A percentile compares a stretch with the other conserved stretches of the same genome.
phyloP scores from a whole-genome alignment of 2,329 filamentous ascomycete species.

The Massarina eburnea region DNA sequence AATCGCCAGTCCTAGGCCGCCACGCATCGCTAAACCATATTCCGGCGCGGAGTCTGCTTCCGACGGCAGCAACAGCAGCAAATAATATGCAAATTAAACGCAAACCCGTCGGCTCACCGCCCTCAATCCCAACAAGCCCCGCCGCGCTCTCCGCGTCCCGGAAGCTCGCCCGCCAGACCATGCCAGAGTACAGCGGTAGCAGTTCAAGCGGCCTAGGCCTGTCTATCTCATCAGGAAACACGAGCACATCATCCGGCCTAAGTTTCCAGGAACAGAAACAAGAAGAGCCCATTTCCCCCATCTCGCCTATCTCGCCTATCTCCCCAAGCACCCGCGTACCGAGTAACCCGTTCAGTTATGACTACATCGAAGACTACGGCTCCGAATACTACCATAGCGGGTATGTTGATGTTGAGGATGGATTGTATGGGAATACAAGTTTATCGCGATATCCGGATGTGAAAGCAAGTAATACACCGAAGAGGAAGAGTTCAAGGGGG shows the following conservation, averaged over 20 bases:
- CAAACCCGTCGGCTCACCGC: constrained; percentile 20
- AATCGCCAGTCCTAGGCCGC: constrained; percentile 25
- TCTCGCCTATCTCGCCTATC: constrained; percentile 17
- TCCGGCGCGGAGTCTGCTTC: constrained; percentile 9
- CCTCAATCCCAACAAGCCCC: constrained; percentile 12
- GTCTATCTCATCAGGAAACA: constrained; percentile 9
- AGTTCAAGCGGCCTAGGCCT: constrained; percentile 24
- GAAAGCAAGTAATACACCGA: not conserved
- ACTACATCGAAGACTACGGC: constrained; percentile 38
- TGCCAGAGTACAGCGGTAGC: constrained; percentile 27
- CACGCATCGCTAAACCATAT: constrained; percentile 5
- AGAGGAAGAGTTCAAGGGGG: constrained; percentile 20
- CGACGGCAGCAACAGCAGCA: constrained; percentile 14
- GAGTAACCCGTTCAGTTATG: constrained; percentile 28
- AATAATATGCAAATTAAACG: constrained; percentile 20
- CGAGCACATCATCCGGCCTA: constrained; percentile 9
- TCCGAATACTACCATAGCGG: constrained; percentile 25
- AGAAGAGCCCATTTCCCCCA: not conserved
- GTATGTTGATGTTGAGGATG: constrained; percentile 26
- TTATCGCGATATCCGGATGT: constrained; percentile 27
- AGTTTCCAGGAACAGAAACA: constrained; percentile 1
- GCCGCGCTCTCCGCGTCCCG: constrained; percentile 21
- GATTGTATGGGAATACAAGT: constrained; percentile 30
- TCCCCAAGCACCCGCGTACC: constrained; percentile 10
- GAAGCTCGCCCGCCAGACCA: constrained; percentile 24